Percentiles rank a stretch among this genome's conserved stretches.
Conservation (phyloP, 139 green algal genomes). For the Dunaliella sp. region DNA sequence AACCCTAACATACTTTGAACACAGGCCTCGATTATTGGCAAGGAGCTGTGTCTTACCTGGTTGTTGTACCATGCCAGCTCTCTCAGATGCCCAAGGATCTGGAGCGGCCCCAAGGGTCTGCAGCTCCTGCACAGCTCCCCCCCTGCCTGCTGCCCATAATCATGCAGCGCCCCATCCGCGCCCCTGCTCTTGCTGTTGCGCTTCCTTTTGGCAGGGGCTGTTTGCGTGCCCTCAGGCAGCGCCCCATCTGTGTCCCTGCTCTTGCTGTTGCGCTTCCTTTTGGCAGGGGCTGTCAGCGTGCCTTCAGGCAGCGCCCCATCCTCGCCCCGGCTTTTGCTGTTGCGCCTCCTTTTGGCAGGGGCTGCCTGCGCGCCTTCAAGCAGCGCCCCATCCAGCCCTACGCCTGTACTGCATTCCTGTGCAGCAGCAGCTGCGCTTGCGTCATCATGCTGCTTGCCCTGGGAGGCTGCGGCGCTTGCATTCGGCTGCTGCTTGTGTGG, state of each 20-base stretch:
- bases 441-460: too few species aligned
- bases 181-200: background rate
- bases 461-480: too few species aligned
- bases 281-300: background rate
- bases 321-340: background rate
- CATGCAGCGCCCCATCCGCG: background rate
- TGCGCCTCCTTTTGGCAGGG: background rate
- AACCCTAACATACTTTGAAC: background rate
- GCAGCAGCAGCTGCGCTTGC: too few species aligned
- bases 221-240: background rate
- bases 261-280: background rate
- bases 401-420: too few species aligned
- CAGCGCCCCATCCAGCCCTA: background rate
- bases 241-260: background rate
- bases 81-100: conserved; percentile 66
- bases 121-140: conserved; percentile 15
- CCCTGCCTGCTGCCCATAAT: background rate
- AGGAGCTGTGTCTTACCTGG: conserved; percentile 38
- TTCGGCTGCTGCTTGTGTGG: too few species aligned
- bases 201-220: background rate
- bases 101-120: conserved; percentile 26
- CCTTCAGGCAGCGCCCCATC: background rate
- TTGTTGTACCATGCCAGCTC: conserved; percentile 57
- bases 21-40: background rate
- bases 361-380: background rate